A percentile compares a stretch with the other conserved stretches of the same genome.
Evolutionary conservation across 2,329 filamentous ascomycete genomes (phyloP).

Genomic region (Alternaria alternata): DNA sequence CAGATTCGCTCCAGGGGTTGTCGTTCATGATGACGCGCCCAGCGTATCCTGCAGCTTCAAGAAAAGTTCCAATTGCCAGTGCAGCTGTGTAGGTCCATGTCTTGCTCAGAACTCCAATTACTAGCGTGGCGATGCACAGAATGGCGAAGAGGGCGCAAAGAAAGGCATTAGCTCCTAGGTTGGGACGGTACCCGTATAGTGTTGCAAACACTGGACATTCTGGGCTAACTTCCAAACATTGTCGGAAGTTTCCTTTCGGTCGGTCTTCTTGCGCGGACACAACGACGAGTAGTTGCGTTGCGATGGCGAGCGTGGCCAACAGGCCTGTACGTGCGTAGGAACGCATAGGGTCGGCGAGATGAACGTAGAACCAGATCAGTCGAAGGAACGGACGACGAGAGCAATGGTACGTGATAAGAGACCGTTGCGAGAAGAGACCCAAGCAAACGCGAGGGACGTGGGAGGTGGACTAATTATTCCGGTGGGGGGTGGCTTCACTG

Average conservation of each 20-base stretch:
- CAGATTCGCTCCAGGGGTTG: conserved; percentile 54
- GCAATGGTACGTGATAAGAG: neutral
- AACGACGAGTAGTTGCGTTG: conserved; percentile 18
- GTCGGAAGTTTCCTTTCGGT: conserved; percentile 32
- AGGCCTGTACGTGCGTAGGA: conserved; percentile 16
- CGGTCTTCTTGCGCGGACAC: conserved; percentile 23
- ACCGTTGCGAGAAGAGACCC: neutral
- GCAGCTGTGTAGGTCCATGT: conserved; percentile 54
- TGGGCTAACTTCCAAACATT: conserved; percentile 33
- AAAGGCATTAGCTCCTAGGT: conserved; percentile 50
- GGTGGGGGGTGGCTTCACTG: conserved; percentile 4
- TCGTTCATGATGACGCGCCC: conserved; percentile 53
- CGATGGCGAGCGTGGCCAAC: conserved; percentile 16
- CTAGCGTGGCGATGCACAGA: conserved; percentile 26
- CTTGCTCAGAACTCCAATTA: conserved; percentile 42
- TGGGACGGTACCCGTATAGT: conserved; percentile 53
- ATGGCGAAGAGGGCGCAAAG: conserved; percentile 40
- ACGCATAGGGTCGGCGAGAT: conserved; percentile 12
- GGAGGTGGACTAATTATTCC: conserved; percentile 8
- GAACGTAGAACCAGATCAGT: conserved; percentile 1
- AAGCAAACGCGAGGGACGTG: neutral
- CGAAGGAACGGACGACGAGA: neutral
- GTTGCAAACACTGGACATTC: conserved; percentile 47
- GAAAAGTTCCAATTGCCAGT: conserved; percentile 51
- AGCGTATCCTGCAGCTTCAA: conserved; percentile 55